Percentiles rank a stretch among this genome's conserved stretches.
Conservation (phyloP, 768 basidiomycete species). For the Lactarius evosmus region DNA sequence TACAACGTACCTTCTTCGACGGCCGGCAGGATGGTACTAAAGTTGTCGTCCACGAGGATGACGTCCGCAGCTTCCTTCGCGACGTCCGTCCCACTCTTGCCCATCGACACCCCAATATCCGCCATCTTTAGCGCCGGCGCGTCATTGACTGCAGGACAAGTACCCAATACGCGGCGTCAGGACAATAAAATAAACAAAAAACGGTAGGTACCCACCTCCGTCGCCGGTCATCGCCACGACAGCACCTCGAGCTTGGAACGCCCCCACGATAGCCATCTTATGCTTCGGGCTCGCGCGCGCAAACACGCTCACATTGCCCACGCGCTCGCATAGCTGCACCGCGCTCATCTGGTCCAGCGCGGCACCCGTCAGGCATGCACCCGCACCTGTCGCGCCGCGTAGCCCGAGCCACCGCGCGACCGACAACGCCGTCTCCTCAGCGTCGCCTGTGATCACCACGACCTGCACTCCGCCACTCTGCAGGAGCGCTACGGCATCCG, state of each 20-base stretch:
- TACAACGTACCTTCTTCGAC: conserved; percentile 77
- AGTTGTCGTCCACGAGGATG: conserved; percentile 96
- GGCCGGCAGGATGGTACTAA: conserved; percentile 89
- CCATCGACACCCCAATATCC: conserved; percentile 97
- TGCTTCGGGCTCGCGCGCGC: conserved; percentile 94
- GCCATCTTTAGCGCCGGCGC: conserved; percentile 97
- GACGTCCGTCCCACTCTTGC: conserved; percentile 96
- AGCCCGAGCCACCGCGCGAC: conserved; percentile 87
- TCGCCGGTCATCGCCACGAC: conserved; percentile 98
- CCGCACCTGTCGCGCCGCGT: conserved; percentile 48
- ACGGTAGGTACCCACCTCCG: conserved; percentile 60
- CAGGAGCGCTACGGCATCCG: conserved; percentile 77
- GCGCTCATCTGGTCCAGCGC: conserved; percentile 80
- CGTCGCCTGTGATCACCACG: conserved; percentile 98
- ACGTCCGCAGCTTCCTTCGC: conserved; percentile 98
- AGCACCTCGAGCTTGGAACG: conserved; percentile 83
- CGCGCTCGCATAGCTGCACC: conserved; percentile 75
- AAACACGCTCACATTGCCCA: conserved; percentile 83
- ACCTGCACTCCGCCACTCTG: conserved; percentile 88
- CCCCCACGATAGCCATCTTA: conserved; percentile 96
- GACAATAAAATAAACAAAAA: conserved; percentile 12
- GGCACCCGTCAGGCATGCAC: conserved; percentile 45
- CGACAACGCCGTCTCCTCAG: conserved; percentile 84
- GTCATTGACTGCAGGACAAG: conserved; percentile 84
- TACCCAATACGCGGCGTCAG: not conserved